phyloP scores from a whole-genome alignment of 1,284 basidiomycete species.

The Ustilago trichophora region DNA sequence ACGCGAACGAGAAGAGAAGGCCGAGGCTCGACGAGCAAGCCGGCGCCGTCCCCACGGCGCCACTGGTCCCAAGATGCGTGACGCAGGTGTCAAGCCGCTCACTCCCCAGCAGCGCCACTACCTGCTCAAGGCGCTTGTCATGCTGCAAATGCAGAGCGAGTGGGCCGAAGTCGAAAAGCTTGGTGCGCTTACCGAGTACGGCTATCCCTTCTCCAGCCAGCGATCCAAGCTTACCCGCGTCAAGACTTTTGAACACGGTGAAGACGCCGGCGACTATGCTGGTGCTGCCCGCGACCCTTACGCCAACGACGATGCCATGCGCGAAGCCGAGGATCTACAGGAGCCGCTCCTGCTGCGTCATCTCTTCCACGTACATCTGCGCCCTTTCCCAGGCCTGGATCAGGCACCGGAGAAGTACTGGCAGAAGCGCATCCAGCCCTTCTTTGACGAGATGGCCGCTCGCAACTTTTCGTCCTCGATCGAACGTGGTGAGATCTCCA shows the following conservation, averaged over 20 bases:
- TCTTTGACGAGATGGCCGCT: conserved; percentile 60
- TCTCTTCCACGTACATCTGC: conserved; percentile 63
- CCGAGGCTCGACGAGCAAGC: conserved; percentile 33
- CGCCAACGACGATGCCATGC: conserved; percentile 51
- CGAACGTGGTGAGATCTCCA: conserved; percentile 58
- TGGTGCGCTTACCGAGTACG: conserved; percentile 59
- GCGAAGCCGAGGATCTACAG: conserved; percentile 48
- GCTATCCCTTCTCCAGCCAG: conserved; percentile 58
- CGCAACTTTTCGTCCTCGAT: conserved; percentile 57
- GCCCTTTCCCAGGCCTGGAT: conserved; percentile 57
- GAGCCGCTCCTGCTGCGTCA: conserved; percentile 63
- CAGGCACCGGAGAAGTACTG: conserved; percentile 60
- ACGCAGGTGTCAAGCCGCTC: conserved; percentile 29
- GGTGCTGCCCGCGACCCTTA: conserved; percentile 55
- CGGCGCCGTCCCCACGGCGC: conserved; percentile 34
- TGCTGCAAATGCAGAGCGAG: conserved; percentile 63
- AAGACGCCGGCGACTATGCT: conserved; percentile 44
- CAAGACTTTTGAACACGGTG: conserved; percentile 49
- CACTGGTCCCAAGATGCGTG: conserved; percentile 24
- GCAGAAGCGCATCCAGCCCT: conserved; percentile 62
- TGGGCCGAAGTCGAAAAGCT: conserved; percentile 57
- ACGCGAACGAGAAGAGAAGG: conserved; percentile 30
- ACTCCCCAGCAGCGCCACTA: conserved; percentile 63
- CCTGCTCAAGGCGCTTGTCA: conserved; percentile 62
- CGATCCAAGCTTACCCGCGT: conserved; percentile 49